Conservation (phyloP, 345 rosid species). For the Populus davidiana region DNA sequence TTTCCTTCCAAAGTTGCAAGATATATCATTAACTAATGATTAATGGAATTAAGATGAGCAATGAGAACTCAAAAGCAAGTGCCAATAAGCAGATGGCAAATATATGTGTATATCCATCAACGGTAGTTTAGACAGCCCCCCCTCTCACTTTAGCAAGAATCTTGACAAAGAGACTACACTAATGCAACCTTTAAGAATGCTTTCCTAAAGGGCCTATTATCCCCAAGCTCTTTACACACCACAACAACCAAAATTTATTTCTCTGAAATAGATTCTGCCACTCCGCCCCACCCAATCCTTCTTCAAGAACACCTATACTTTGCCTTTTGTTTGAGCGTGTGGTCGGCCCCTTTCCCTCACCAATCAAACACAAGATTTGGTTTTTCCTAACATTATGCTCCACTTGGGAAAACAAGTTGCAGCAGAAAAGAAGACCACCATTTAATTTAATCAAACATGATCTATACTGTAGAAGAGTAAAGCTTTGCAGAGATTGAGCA, state of each 20-base stretch:
- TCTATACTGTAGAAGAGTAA: not conserved
- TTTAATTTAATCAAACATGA: not conserved
- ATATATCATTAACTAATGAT: not conserved
- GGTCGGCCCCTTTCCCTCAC: not conserved
- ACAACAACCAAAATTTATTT: slow-evolving; percentile 4
- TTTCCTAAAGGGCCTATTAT: slow-evolving; percentile 23
- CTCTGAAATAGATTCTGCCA: slow-evolving; percentile 21
- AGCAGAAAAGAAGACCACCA: not conserved
- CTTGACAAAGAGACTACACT: slow-evolving; percentile 16
- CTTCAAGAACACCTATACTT: not conserved
- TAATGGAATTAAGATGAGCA: not conserved
- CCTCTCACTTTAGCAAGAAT: slow-evolving; percentile 15
- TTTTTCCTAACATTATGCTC: not conserved
- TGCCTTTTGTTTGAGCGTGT: not conserved
- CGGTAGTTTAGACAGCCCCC: not conserved
- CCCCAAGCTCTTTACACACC: slow-evolving; percentile 17
- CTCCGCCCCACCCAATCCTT: slow-evolving; percentile 4
- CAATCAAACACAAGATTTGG: not conserved
- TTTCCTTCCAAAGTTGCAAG: not conserved
- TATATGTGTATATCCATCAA: not conserved
- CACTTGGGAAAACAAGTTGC: slow-evolving; percentile 9
- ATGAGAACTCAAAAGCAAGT: not conserved
- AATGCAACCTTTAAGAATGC: slow-evolving; percentile 24
- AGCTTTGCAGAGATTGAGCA: not conserved
- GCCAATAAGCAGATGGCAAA: not conserved